Evolutionary conservation across 352 stramenopile species (phyloP).

Genomic region (Albugo candida): DNA sequence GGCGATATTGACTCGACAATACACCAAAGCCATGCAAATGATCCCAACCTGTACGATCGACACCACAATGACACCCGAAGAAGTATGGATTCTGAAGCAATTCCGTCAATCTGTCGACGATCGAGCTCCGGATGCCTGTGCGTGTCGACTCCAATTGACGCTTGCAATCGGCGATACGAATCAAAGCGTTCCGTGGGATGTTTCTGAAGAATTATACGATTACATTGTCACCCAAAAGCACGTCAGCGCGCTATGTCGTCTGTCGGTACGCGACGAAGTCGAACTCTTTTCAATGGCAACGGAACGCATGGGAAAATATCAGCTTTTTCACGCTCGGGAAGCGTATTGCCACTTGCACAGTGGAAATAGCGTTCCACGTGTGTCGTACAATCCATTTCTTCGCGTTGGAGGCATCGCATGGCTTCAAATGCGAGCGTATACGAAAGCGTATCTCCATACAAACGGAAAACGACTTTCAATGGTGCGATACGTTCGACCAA

Average conservation of each 20-base stretch:
- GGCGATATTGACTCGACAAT: constrained; percentile 89
- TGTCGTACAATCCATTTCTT: too few relatives aligned
- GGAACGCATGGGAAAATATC: background rate
- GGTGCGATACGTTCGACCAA: constrained; percentile 67
- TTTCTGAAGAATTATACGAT: constrained; percentile 52
- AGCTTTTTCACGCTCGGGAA: constrained; percentile 17
- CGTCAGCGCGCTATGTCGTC: constrained; percentile 83
- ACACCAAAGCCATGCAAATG: constrained; percentile 89
- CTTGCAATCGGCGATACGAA: constrained; percentile 79
- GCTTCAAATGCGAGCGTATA: constrained; percentile 66
- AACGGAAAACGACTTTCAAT: constrained; percentile 67
- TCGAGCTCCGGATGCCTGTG: constrained; percentile 88
- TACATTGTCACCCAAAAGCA: constrained; percentile 82
- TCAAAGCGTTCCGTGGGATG: constrained; percentile 81
- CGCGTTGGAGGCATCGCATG: constrained; percentile 66
- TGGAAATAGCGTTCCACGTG: too few relatives aligned
- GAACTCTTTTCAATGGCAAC: constrained; percentile 54
- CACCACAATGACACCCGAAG: constrained; percentile 87
- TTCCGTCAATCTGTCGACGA: constrained; percentile 89
- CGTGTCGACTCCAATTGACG: constrained; percentile 82
- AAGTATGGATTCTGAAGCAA: constrained; percentile 95
- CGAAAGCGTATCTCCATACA: constrained; percentile 46
- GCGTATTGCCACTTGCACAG: too few relatives aligned
- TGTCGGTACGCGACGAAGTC: constrained; percentile 89
- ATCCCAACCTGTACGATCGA: constrained; percentile 93